These are phyloP conservation scores for Trametes elegans DNA, from an alignment of 768 basidiomycete species.

Conservation along the genomic window DNA sequence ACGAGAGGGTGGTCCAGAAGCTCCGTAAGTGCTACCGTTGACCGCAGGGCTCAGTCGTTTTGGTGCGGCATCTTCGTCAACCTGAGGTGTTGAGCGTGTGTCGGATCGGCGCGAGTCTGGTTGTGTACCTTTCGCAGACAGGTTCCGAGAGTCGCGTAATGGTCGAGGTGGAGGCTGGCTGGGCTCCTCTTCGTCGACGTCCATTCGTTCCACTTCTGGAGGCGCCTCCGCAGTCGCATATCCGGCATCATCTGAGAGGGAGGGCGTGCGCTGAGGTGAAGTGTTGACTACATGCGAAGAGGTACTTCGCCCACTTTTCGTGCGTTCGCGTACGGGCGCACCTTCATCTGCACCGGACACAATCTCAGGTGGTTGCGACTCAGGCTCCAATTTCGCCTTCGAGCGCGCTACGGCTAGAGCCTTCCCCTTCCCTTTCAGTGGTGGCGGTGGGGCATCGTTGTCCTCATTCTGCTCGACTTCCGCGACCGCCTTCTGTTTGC, in stretches of 20 bases:
- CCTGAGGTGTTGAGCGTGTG: neutral
- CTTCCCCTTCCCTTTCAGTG: slow-evolving; percentile 13
- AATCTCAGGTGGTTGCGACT: slow-evolving; percentile 18
- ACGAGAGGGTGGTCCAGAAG: neutral
- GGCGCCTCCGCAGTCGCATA: slow-evolving; percentile 28
- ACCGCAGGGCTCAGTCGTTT: slow-evolving; percentile 1
- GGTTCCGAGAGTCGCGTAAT: neutral
- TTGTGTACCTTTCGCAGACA: neutral
- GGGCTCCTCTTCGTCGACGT: slow-evolving; percentile 5
- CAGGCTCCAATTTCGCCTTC: slow-evolving; percentile 20
- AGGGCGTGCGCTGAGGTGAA: slow-evolving; percentile 15
- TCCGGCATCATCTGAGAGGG: slow-evolving; percentile 27
- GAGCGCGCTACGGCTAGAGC: slow-evolving; percentile 5
- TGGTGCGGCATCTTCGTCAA: neutral
- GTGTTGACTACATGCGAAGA: neutral
- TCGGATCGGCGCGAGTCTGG: neutral
- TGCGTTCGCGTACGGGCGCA: neutral
- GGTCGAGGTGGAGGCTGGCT: neutral
- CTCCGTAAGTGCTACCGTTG: neutral
- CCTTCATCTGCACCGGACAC: slow-evolving; percentile 1
- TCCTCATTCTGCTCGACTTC: slow-evolving; percentile 19
- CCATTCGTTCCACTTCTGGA: slow-evolving; percentile 13
- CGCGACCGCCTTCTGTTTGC: slow-evolving; percentile 5
- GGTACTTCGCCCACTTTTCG: neutral
- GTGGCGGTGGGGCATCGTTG: slow-evolving; percentile 9